phyloP scores from a whole-genome alignment of 441 rosid genomes.

The Metrosideros polymorpha region DNA sequence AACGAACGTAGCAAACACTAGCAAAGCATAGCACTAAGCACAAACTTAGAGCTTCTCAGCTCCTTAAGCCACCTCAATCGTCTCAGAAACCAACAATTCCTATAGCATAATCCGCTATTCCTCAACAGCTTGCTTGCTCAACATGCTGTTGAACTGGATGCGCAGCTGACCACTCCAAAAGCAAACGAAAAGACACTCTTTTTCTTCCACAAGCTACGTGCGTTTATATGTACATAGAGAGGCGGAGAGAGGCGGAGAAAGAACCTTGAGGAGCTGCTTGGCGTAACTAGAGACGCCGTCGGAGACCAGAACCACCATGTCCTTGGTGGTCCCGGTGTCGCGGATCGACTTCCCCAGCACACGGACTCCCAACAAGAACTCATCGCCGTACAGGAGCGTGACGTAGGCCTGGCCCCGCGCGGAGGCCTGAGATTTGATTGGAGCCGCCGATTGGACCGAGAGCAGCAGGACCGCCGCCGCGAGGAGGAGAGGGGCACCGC shows the following conservation, averaged over 20 bases:
- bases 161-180: background rate
- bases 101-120: background rate
- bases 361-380: slow-evolving; percentile 89
- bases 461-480: slow-evolving; percentile 10
- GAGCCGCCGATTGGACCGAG: slow-evolving; percentile 15
- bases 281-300: slow-evolving; percentile 85
- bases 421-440: slow-evolving; percentile 18
- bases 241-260: no score
- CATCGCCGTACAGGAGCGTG: slow-evolving; percentile 87
- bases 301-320: slow-evolving; percentile 84
- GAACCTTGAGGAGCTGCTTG: slow-evolving; percentile 55
- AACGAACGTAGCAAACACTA: no score
- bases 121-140: background rate
- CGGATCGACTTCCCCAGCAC: slow-evolving; percentile 89
- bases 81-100: background rate
- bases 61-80: background rate
- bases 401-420: slow-evolving; percentile 61
- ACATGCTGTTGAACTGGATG: background rate
- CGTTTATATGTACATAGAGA: background rate
- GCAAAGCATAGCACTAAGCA: background rate
- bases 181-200: background rate
- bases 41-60: background rate
- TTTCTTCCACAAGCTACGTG: background rate
- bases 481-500: background rate
- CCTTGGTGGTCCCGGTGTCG: slow-evolving; percentile 65